phyloP scores from a whole-genome alignment of 2,329 filamentous ascomycete genomes.

The Teratosphaeria viscida region DNA sequence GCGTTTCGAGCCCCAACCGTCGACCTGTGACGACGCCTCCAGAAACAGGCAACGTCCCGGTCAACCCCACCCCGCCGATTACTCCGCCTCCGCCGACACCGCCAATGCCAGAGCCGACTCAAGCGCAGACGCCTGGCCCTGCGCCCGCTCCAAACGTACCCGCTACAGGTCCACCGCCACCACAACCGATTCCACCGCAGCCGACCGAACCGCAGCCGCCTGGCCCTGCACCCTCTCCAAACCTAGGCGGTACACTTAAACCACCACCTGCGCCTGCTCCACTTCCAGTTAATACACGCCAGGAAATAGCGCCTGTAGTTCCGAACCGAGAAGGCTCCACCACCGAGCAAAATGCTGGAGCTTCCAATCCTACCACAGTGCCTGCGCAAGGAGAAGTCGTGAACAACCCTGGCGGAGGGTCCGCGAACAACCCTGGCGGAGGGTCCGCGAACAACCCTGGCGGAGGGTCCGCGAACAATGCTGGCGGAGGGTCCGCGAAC shows the following conservation, averaged over 20 bases:
- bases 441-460: too few species aligned
- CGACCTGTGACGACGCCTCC: background rate
- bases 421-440: too few species aligned
- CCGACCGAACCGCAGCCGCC: background rate
- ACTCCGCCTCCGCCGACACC: background rate
- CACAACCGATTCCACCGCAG: background rate
- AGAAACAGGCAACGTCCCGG: background rate
- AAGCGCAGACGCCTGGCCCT: background rate
- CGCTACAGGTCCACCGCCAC: background rate
- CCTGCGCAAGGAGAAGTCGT: too few species aligned
- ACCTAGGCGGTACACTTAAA: background rate
- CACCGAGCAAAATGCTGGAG: too few species aligned
- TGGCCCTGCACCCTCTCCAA: background rate
- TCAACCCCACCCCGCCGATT: background rate
- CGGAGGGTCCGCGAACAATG: too few species aligned
- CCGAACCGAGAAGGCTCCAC: too few species aligned
- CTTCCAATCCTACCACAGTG: too few species aligned
- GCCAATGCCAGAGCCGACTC: background rate
- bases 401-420: too few species aligned
- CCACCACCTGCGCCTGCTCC: background rate
- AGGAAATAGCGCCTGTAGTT: background rate
- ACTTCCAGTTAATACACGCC: background rate
- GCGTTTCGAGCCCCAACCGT: background rate
- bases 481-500: too few species aligned
- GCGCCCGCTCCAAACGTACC: background rate